Percentiles rank a stretch among this genome's conserved stretches.
Conservation (phyloP, 371 early-diverging fungal genomes). For the Conidiobolus incongruus region DNA sequence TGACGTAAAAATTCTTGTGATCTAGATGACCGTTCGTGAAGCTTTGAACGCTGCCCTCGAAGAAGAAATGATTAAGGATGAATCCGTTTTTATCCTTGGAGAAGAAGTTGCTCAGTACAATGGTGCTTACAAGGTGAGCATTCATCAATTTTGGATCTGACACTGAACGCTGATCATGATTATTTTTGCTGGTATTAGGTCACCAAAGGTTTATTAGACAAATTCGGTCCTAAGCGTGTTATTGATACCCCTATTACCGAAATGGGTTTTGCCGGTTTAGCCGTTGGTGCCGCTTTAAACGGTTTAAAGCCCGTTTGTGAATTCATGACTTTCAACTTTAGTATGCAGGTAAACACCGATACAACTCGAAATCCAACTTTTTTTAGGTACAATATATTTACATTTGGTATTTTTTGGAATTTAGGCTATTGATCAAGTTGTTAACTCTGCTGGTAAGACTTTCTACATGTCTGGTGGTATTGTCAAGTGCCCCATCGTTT, state of each 20-base stretch:
- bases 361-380: neutral
- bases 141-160: too few relatives aligned
- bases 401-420: neutral
- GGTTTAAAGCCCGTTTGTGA: slow-evolving; percentile 98
- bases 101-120: slow-evolving; percentile 98
- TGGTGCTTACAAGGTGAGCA: slow-evolving; percentile 92
- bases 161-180: neutral
- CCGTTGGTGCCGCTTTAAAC: slow-evolving; percentile 88
- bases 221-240: slow-evolving; percentile 92
- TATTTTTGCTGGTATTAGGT: slow-evolving; percentile 35
- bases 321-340: slow-evolving; percentile 99
- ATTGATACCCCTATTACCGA: slow-evolving; percentile 99
- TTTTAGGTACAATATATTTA: neutral
- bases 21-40: slow-evolving; percentile 90
- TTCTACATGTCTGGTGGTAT: slow-evolving; percentile 96
- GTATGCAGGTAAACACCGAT: slow-evolving; percentile 70
- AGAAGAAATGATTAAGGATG: slow-evolving; percentile 90
- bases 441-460: slow-evolving; percentile 98
- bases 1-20: too few relatives aligned
- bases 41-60: slow-evolving; percentile 96
- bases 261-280: slow-evolving; percentile 97
- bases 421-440: slow-evolving; percentile 97
- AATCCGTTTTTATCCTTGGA: slow-evolving; percentile 85
- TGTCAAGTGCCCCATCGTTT: slow-evolving; percentile 86
- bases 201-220: slow-evolving; percentile 92